Percentiles rank a stretch among this genome's conserved stretches.
Conservation (phyloP, 495 filamentous ascomycete species). For the Hyaloscypha bicolor region DNA sequence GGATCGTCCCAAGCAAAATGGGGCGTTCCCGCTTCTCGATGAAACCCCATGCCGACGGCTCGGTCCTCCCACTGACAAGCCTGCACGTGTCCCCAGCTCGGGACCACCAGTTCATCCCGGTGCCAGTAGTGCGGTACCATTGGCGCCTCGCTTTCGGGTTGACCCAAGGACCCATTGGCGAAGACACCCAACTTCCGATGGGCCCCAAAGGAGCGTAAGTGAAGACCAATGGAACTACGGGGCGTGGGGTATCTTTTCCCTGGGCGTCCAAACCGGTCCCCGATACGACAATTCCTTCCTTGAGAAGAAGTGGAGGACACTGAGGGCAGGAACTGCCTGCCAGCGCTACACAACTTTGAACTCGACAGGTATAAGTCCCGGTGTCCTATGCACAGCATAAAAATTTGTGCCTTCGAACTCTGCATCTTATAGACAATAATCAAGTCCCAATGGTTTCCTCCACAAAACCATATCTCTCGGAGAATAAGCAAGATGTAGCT, state of each 20-base stretch:
- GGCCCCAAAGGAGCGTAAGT: not conserved
- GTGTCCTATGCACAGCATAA: not conserved
- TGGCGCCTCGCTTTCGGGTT: not conserved
- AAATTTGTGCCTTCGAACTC: not conserved
- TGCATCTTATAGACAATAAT: not conserved
- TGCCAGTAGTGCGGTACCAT: not conserved
- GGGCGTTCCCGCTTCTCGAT: not conserved
- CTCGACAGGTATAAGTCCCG: not conserved
- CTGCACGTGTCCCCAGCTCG: not conserved
- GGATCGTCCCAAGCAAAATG: not conserved
- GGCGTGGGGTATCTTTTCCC: not conserved
- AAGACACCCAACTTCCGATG: not conserved
- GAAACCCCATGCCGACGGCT: not conserved
- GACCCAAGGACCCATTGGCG: not conserved
- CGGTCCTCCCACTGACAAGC: not conserved
- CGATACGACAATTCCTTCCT: constrained; percentile 1
- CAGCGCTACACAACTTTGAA: not conserved
- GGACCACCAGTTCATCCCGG: not conserved
- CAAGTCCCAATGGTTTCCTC: not conserved
- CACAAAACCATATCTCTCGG: not conserved
- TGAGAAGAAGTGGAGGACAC: not conserved
- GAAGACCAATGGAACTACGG: not conserved
- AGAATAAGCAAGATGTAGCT: not conserved
- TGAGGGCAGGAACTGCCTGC: not conserved
- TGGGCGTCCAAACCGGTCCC: not conserved